These are phyloP conservation scores for Pistacia atlantica DNA, from an alignment of 345 rosid genomes.

Conservation along the genomic window DNA sequence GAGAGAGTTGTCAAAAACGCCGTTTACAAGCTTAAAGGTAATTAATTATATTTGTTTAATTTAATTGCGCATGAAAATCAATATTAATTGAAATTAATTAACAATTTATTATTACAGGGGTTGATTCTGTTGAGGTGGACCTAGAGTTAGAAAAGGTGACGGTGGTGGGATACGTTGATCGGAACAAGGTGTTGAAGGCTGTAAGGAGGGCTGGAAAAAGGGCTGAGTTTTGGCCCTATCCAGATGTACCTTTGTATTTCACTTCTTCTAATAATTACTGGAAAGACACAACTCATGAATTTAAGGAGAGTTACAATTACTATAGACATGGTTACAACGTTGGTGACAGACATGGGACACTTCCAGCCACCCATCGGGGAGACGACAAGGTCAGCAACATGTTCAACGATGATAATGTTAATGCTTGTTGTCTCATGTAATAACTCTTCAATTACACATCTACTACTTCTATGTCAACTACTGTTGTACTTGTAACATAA, in stretches of 20 bases:
- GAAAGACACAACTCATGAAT: slow-evolving; percentile 76
- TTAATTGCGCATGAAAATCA: too few relatives aligned
- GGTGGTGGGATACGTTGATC: slow-evolving; percentile 81
- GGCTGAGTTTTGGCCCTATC: slow-evolving; percentile 96
- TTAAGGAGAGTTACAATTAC: slow-evolving; percentile 84
- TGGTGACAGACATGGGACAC: slow-evolving; percentile 64
- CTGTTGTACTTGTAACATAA: too few relatives aligned
- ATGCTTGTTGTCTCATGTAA: slow-evolving; percentile 85
- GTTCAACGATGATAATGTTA: slow-evolving; percentile 90
- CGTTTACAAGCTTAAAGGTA: slow-evolving; percentile 85
- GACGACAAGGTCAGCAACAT: slow-evolving; percentile 91
- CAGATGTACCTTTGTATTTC: slow-evolving; percentile 82
- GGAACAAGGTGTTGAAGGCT: slow-evolving; percentile 79
- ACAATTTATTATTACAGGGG: slow-evolving; percentile 31
- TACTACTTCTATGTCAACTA: too few relatives aligned
- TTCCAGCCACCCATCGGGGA: slow-evolving; percentile 69
- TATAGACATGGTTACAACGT: slow-evolving; percentile 80
- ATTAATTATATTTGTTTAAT: background rate
- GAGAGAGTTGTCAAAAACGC: slow-evolving; percentile 88
- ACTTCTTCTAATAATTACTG: slow-evolving; percentile 62
- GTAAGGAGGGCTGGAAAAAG: slow-evolving; percentile 90
- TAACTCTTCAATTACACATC: too few relatives aligned
- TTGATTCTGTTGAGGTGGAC: slow-evolving; percentile 82
- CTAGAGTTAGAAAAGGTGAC: slow-evolving; percentile 73
- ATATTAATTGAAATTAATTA: too few relatives aligned